These are phyloP conservation scores for Wilhelminamyces savonicus DNA, from an alignment of 805 yeast species.

Conservation along the genomic window DNA sequence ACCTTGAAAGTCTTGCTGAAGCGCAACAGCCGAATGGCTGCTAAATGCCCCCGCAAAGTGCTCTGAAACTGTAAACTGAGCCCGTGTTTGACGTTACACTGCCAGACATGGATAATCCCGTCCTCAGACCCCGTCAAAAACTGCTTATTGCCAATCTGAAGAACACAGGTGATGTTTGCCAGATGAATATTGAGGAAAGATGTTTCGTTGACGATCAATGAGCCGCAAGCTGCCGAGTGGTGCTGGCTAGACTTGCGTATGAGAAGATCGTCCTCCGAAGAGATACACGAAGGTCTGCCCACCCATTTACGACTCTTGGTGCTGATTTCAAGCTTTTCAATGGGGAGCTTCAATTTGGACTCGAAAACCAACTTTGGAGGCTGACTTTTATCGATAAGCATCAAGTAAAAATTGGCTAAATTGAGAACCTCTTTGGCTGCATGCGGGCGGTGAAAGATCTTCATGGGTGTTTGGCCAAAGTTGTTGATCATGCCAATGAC, in stretches of 20 bases:
- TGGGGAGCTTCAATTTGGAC: constrained; percentile 33
- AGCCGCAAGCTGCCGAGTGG: constrained; percentile 17
- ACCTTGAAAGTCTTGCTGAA: constrained; percentile 48
- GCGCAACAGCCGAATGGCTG: constrained; percentile 39
- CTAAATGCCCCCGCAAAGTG: constrained; percentile 53
- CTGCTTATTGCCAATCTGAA: constrained; percentile 34
- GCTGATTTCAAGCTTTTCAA: constrained; percentile 41
- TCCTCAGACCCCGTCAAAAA: constrained; percentile 48
- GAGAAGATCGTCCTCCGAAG: constrained; percentile 30
- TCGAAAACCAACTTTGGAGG: constrained; percentile 39
- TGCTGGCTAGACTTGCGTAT: constrained; percentile 23
- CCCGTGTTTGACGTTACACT: constrained; percentile 23
- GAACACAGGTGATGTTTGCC: constrained; percentile 30
- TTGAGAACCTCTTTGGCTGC: constrained; percentile 40
- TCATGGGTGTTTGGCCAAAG: constrained; percentile 86
- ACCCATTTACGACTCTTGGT: constrained; percentile 42
- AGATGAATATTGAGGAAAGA: constrained; percentile 39
- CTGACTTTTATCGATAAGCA: constrained; percentile 17
- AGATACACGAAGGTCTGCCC: constrained; percentile 38
- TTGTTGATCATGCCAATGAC: constrained; percentile 82
- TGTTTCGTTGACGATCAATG: constrained; percentile 35
- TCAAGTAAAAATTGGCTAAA: constrained; percentile 29
- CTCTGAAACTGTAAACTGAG: constrained; percentile 33
- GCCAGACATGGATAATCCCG: constrained; percentile 61
- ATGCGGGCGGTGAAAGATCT: constrained; percentile 66